Evolutionary conservation across 179 eudicot species (phyloP).

Genomic region (Silene coronaria): DNA sequence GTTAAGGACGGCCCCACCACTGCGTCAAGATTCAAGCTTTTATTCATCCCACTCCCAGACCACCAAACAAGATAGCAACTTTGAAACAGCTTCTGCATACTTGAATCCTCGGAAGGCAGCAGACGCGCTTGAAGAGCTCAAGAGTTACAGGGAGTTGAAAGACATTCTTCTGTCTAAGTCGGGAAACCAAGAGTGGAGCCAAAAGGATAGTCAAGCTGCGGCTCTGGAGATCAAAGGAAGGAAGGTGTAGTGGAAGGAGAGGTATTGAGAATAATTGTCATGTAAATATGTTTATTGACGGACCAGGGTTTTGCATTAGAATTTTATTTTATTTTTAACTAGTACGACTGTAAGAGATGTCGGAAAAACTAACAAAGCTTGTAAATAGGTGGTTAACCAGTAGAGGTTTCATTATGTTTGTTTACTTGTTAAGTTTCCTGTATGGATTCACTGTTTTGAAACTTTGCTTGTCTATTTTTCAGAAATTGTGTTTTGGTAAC

Average conservation of each 20-base stretch:
- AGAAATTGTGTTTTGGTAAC: too few species aligned
- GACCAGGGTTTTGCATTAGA: not conserved
- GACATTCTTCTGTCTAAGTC: constrained; percentile 68
- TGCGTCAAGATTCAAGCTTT: constrained; percentile 67
- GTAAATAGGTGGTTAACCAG: constrained; percentile 25
- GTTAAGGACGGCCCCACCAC: constrained; percentile 84
- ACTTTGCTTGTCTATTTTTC: too few species aligned
- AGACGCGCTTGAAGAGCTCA: constrained; percentile 86
- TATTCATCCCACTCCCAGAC: constrained; percentile 49
- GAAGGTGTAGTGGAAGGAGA: constrained; percentile 7
- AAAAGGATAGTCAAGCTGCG: constrained; percentile 10
- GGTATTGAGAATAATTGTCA: not conserved
- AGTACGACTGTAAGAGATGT: constrained; percentile 21
- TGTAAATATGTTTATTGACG: constrained; percentile 8
- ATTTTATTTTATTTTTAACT: too few species aligned
- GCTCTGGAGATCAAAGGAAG: constrained; percentile 26
- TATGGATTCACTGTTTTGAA: too few species aligned
- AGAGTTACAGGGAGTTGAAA: constrained; percentile 58
- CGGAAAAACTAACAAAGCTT: constrained; percentile 25
- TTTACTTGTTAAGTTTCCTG: not conserved
- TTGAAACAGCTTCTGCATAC: constrained; percentile 48
- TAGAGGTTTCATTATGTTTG: not conserved
- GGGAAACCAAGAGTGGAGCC: constrained; percentile 22
- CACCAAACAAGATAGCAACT: constrained; percentile 33
- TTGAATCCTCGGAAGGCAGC: constrained; percentile 55